Evolutionary conservation across 176 grass and related monocot genomes (phyloP).

Genomic region (Chrysopogon serrulatus): DNA sequence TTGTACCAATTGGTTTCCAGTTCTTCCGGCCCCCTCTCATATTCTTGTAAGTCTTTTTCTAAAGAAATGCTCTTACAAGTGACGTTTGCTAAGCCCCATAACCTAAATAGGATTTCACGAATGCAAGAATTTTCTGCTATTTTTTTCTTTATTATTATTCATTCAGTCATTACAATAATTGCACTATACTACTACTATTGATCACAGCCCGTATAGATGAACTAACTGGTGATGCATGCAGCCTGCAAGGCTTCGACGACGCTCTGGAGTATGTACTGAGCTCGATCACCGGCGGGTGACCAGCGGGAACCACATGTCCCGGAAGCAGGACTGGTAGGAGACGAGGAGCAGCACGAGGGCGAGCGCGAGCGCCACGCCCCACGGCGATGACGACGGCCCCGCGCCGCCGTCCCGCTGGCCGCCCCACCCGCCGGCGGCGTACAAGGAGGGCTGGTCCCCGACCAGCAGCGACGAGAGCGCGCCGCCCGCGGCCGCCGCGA

Average conservation of each 20-base stretch:
- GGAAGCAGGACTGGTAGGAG: conserved; percentile 91
- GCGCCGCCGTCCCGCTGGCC: conserved; percentile 13
- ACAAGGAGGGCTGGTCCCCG: conserved; percentile 13
- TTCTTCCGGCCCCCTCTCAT: too few relatives aligned
- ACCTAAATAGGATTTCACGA: neutral
- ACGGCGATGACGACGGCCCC: conserved; percentile 51
- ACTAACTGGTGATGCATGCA: neutral
- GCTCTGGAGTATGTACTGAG: neutral
- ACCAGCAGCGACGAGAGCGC: conserved; percentile 29
- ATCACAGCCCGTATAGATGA: neutral
- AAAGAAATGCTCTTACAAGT: neutral
- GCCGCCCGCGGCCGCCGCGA: conserved; percentile 4
- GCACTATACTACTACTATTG: neutral
- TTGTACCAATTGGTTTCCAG: neutral
- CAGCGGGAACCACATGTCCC: conserved; percentile 73
- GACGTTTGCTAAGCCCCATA: neutral
- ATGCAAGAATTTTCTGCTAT: neutral
- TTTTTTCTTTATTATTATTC: neutral
- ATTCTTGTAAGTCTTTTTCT: neutral
- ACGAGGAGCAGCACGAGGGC: conserved; percentile 82
- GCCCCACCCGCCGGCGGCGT: neutral
- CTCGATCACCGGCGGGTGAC: conserved; percentile 16
- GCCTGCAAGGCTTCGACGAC: too few relatives aligned
- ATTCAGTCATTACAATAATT: neutral
- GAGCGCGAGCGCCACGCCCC: conserved; percentile 73